These are phyloP conservation scores for Fimicolochytrium jonesii DNA, from an alignment of 192 early-diverging fungal genomes.

Conservation along the genomic window DNA sequence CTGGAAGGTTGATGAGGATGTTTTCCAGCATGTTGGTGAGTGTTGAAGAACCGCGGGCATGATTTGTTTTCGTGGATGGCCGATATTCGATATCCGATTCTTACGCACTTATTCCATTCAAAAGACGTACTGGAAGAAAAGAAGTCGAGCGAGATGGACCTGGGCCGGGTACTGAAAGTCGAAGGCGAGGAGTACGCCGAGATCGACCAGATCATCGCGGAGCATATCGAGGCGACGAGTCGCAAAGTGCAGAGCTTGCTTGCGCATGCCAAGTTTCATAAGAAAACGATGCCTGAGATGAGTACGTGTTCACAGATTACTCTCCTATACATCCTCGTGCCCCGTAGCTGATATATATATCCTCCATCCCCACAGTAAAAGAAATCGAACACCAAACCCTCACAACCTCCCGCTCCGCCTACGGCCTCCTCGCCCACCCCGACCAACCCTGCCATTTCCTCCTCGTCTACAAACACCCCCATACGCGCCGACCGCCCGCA, in stretches of 20 bases:
- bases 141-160: slow-evolving; percentile 66
- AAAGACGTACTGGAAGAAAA: slow-evolving; percentile 69
- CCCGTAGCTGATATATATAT: too few species aligned
- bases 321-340: too few species aligned
- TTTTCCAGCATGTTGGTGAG: slow-evolving; percentile 84
- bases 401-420: slow-evolving; percentile 68
- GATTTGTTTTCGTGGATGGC: background rate
- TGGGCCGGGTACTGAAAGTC: slow-evolving; percentile 66
- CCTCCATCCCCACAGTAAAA: too few species aligned
- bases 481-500: slow-evolving; percentile 41
- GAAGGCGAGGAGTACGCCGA: slow-evolving; percentile 72
- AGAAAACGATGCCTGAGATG: slow-evolving; percentile 50
- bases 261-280: slow-evolving; percentile 74
- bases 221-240: slow-evolving; percentile 81
- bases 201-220: slow-evolving; percentile 86
- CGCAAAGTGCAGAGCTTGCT: slow-evolving; percentile 66
- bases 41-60: slow-evolving; percentile 10
- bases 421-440: slow-evolving; percentile 72
- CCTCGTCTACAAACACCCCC: slow-evolving; percentile 73
- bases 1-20: slow-evolving; percentile 82
- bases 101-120: too few species aligned
- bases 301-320: slow-evolving; percentile 56
- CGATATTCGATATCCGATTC: background rate
- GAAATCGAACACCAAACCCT: slow-evolving; percentile 36
- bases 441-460: slow-evolving; percentile 68